Evolutionary conservation across 2,329 filamentous ascomycete genomes (phyloP).

Genomic region (Claviceps sp.): DNA sequence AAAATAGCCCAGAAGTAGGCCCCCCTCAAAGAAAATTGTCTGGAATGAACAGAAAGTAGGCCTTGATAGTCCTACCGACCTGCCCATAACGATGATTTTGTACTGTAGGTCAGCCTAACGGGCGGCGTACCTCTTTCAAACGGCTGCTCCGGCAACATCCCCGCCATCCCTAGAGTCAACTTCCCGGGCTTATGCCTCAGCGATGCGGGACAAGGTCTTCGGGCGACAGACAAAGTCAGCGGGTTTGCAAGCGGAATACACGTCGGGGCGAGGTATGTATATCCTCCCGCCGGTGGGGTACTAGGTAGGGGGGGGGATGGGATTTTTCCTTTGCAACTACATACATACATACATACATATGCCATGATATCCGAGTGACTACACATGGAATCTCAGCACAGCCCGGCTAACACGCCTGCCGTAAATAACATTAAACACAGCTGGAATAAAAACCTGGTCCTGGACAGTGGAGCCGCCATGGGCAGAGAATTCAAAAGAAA

Average conservation of each 20-base stretch:
- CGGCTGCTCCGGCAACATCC: constrained; percentile 34
- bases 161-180: constrained; percentile 21
- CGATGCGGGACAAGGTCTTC: constrained; percentile 32
- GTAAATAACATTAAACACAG: constrained; percentile 8
- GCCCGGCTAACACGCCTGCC: background rate
- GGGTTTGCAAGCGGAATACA: constrained; percentile 28
- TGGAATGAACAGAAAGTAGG: no score
- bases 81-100: no score
- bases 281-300: no score
- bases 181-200: constrained; percentile 31
- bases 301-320: no score
- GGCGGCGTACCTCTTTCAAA: constrained; percentile 46
- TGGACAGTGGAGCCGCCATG: constrained; percentile 57
- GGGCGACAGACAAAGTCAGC: constrained; percentile 28
- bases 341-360: no score
- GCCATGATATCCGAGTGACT: no score
- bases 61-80: no score
- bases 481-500: constrained; percentile 63
- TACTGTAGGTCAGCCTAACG: constrained; percentile 47
- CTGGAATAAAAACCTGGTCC: constrained; percentile 63
- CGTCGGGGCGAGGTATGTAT: constrained; percentile 24
- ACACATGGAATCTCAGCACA: no score
- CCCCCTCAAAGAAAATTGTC: no score
- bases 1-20: background rate
- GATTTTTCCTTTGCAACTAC: no score